Evolutionary conservation across 208 protist species (phyloP), one percentile per base, ranked within the genome.

Genomic region (Trypanosoma rangeli): DNA sequence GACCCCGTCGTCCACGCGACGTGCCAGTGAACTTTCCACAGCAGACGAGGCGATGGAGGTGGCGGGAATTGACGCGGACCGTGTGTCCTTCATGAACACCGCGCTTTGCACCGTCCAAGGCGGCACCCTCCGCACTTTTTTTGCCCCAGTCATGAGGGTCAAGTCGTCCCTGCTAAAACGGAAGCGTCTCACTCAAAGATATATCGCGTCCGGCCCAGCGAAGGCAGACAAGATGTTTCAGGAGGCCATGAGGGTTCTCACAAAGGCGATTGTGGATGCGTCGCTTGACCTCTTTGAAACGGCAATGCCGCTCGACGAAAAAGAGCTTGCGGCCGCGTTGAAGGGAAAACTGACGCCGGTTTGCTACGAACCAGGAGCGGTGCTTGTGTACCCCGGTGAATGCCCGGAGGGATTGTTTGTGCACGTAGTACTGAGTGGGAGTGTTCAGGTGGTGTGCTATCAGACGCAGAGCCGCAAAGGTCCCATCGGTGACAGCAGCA

Each of bases 51-150:
- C 73, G 42, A 37, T 37, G 33, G 74, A 69, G 26, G 59, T 70
- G 22, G 46, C 72, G 46, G 81, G 79, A 15, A 73, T 90, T 59
- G 68, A 84, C 20, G 57, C 86, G 18, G 90, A 95, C 33, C 83
- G 90, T 0, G 58, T 90, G n/a, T 80, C 79, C n/a, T 92, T 89
- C 76, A 81, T 95, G 15, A 85, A 84, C 70, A 95, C 90, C n/a
- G 85, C 90, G 46, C 83, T 95, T 15, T 74, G 79, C 58, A 85
- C 87, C 28, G 22, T 92, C 37, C 85, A 86, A 0, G 90, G 90
- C 18, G 74, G 77, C 29, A 68, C 84, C 7, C 76, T 95, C 53
- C 84, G 84, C 8, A 68, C 82, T 62, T 88, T 81, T 71, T 93
- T 95, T 68, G 80, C 76, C 0, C 90, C 90, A 12, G 69, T 95